These are phyloP conservation scores for Ricinus communis DNA, from an alignment of 345 rosid genomes.

Conservation along the genomic window DNA sequence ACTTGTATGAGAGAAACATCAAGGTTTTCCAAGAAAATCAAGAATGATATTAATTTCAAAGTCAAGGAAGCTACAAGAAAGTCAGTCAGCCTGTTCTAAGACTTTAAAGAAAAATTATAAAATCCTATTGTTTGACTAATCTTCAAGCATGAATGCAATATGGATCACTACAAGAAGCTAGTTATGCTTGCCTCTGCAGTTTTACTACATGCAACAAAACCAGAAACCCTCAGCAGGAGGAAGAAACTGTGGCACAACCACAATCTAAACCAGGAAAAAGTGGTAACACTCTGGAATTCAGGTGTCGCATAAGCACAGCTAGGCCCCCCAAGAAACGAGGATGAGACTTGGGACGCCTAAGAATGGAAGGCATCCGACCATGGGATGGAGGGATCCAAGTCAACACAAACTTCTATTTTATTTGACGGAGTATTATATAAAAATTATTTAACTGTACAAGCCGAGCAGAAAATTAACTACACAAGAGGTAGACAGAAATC, in stretches of 20 bases:
- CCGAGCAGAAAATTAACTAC: neutral
- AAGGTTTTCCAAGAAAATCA: neutral
- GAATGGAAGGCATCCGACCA: neutral
- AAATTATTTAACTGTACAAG: neutral
- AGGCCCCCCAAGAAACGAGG: neutral
- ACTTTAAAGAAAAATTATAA: neutral
- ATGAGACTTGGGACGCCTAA: neutral
- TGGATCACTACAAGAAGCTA: neutral
- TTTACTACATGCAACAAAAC: neutral
- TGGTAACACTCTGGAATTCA: neutral
- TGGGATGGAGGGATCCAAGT: neutral
- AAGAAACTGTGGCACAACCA: neutral
- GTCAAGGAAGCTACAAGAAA: neutral
- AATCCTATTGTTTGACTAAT: neutral
- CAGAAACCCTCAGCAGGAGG: neutral
- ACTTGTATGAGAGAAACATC: neutral
- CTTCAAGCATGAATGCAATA: neutral
- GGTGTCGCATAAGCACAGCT: no score
- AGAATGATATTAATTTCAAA: neutral
- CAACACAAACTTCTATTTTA: neutral
- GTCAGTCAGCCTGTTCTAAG: neutral
- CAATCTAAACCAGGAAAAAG: neutral
- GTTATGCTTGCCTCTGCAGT: neutral
- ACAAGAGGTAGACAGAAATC: neutral
- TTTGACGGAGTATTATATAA: neutral